A percentile compares a stretch with the other conserved stretches of the same genome.
These are phyloP conservation scores for Candida gigantensis DNA, from an alignment of 1,139 yeast species.

Conservation along the genomic window DNA sequence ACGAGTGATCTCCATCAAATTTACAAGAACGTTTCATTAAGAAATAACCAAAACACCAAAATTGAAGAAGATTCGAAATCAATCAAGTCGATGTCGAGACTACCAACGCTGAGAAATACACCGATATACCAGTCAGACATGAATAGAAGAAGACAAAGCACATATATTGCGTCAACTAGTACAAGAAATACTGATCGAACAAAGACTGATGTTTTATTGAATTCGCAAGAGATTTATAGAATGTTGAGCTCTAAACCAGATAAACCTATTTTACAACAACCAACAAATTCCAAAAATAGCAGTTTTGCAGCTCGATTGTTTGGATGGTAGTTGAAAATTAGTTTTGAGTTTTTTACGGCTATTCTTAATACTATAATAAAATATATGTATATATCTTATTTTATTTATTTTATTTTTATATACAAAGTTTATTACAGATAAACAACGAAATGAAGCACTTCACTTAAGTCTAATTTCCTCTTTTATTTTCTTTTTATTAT, in stretches of 20 bases:
- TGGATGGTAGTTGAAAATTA: constrained; percentile 32
- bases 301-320: constrained; percentile 31
- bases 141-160: constrained; percentile 8
- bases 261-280: constrained; percentile 6
- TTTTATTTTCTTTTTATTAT: too few relatives aligned
- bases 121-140: constrained; percentile 11
- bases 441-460: too few relatives aligned
- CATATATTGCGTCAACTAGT: constrained; percentile 4
- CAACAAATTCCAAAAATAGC: constrained; percentile 6
- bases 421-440: too few relatives aligned
- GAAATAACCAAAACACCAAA: constrained; percentile 1
- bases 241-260: constrained; percentile 20
- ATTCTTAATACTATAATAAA: too few relatives aligned
- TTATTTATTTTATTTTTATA: constrained; percentile 6
- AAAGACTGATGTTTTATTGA: constrained; percentile 16
- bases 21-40: constrained; percentile 3
- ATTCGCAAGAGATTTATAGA: constrained; percentile 26
- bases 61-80: constrained; percentile 20
- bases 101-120: constrained; percentile 18
- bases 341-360: too few relatives aligned
- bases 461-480: too few relatives aligned
- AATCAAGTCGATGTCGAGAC: constrained; percentile 18
- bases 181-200: not conserved
- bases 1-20: constrained; percentile 4
- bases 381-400: not conserved